Conservation (phyloP, 2,329 filamentous ascomycete genomes). For the Metarhizium anisopliae region DNA sequence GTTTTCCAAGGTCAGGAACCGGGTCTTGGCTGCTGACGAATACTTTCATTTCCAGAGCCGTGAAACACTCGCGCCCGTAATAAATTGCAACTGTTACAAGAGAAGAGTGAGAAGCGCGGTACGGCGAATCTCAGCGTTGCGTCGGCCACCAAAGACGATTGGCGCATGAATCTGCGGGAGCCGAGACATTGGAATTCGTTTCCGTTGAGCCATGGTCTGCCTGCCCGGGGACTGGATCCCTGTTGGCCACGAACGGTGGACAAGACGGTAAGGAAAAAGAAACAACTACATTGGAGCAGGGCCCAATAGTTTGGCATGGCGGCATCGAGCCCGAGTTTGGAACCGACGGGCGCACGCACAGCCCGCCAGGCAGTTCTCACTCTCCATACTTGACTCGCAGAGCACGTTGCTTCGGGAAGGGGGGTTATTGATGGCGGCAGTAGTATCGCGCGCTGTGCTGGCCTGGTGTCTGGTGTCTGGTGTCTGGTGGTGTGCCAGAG, state of each 20-base stretch:
- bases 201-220: no score
- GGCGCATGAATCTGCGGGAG: no score
- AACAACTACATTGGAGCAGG: neutral
- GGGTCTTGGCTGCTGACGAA: no score
- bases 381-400: neutral
- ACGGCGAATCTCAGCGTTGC: no score
- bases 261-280: neutral
- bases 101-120: no score
- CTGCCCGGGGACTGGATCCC: no score
- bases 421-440: neutral
- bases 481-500: neutral
- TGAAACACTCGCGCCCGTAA: no score
- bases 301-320: neutral
- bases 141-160: neutral
- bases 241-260: neutral
- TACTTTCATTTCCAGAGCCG: no score
- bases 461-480: neutral
- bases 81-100: no score
- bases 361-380: conserved; percentile 3
- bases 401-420: neutral
- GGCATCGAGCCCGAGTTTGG: conserved; percentile 1
- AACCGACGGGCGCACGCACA: conserved; percentile 13
- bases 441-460: neutral
- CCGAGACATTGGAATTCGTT: neutral
- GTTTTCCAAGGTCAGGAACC: no score